Percentiles rank a stretch among this genome's conserved stretches.
These are phyloP conservation scores for Cyberlindnera euphorbiiphila DNA, from an alignment of 805 yeast species.

Conservation along the genomic window DNA sequence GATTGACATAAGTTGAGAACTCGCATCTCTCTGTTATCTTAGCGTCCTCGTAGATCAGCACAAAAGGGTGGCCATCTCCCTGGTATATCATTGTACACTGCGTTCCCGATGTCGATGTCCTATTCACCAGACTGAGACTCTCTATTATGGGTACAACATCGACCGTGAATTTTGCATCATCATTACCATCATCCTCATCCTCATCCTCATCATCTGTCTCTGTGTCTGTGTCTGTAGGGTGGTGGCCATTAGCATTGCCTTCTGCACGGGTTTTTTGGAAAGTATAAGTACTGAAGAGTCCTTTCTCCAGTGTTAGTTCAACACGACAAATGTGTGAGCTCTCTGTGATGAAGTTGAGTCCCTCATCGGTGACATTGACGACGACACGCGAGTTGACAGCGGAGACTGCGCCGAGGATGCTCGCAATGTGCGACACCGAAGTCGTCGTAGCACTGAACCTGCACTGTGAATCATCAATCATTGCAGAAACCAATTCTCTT, in stretches of 20 bases:
- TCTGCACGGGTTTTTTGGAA: slow-evolving; percentile 9
- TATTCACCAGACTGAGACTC: slow-evolving; percentile 43
- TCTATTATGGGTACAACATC: slow-evolving; percentile 47
- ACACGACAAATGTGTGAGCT: slow-evolving; percentile 39
- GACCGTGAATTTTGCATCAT: slow-evolving; percentile 34
- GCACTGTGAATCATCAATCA: slow-evolving; percentile 11
- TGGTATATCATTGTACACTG: slow-evolving; percentile 49
- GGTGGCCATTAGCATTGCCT: neutral
- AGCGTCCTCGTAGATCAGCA: slow-evolving; percentile 50
- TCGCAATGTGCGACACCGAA: slow-evolving; percentile 42
- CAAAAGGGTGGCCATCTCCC: slow-evolving; percentile 50
- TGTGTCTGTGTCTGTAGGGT: neutral
- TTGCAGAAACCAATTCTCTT: neutral
- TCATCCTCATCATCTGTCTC: slow-evolving; percentile 9
- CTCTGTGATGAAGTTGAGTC: slow-evolving; percentile 47
- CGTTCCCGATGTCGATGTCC: slow-evolving; percentile 28
- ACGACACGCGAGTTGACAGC: slow-evolving; percentile 38
- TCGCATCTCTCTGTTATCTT: slow-evolving; percentile 55
- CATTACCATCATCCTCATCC: slow-evolving; percentile 18
- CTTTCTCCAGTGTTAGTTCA: slow-evolving; percentile 35
- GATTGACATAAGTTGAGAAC: slow-evolving; percentile 40
- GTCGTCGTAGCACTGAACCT: slow-evolving; percentile 44
- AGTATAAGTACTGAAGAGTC: slow-evolving; percentile 33
- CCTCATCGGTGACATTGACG: slow-evolving; percentile 45
- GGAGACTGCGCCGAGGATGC: slow-evolving; percentile 40